A percentile compares a stretch with the other conserved stretches of the same genome.
These are phyloP conservation scores for Pichia sp. DNA, from an alignment of 1,139 yeast species.

Conservation along the genomic window DNA sequence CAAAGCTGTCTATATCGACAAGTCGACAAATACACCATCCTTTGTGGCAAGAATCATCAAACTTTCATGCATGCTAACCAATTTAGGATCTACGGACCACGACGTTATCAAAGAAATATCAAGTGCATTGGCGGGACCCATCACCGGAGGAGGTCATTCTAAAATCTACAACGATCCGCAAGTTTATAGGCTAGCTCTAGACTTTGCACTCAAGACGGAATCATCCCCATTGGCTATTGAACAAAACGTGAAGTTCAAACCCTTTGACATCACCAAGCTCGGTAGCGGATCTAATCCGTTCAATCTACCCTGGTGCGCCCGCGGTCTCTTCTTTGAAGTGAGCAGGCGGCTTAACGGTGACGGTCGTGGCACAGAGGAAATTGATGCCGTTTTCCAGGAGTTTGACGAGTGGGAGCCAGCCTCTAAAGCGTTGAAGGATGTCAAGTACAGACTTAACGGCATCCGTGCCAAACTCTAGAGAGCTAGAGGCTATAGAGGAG, in stretches of 20 bases:
- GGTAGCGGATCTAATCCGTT: slow-evolving; percentile 75
- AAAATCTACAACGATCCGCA: slow-evolving; percentile 77
- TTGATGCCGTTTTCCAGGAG: slow-evolving; percentile 54
- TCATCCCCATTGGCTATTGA: slow-evolving; percentile 28
- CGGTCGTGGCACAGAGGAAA: slow-evolving; percentile 46
- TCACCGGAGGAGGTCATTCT: slow-evolving; percentile 95
- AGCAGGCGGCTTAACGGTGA: slow-evolving; percentile 28
- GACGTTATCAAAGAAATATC: slow-evolving; percentile 79
- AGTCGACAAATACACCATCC: slow-evolving; percentile 34
- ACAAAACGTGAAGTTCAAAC: slow-evolving; percentile 48
- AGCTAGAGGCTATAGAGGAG: not conserved
- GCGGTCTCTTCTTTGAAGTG: slow-evolving; percentile 67
- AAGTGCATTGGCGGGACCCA: slow-evolving; percentile 75
- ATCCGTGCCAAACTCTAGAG: slow-evolving; percentile 37
- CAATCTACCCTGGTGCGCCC: slow-evolving; percentile 84
- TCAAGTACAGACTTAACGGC: slow-evolving; percentile 79
- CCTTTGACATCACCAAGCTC: slow-evolving; percentile 52
- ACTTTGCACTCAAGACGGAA: slow-evolving; percentile 70
- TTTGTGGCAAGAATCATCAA: slow-evolving; percentile 30
- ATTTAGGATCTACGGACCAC: slow-evolving; percentile 65
- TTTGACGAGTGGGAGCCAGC: slow-evolving; percentile 87
- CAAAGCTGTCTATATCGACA: slow-evolving; percentile 84
- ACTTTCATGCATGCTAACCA: slow-evolving; percentile 39
- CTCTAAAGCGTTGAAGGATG: slow-evolving; percentile 68
- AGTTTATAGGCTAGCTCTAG: slow-evolving; percentile 76